phyloP scores from a whole-genome alignment of 768 basidiomycete genomes.

The Serpula lacrymans region DNA sequence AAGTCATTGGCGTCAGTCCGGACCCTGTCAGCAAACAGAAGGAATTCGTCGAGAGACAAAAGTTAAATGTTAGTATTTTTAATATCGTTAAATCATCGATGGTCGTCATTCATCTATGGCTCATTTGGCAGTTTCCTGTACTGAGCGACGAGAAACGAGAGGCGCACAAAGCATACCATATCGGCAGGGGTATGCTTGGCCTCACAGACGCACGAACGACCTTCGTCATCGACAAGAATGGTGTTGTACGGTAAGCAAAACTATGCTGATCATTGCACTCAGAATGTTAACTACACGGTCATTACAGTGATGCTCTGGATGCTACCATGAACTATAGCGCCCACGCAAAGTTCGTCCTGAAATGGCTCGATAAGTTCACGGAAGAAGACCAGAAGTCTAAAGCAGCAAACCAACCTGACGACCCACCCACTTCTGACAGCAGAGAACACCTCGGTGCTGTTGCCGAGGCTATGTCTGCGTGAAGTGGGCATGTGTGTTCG shows the following conservation, averaged over 20 bases:
- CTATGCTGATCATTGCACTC: conserved; percentile 1
- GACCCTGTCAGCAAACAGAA: conserved; percentile 74
- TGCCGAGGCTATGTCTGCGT: conserved; percentile 17
- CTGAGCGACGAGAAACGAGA: conserved; percentile 67
- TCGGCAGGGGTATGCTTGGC: conserved; percentile 69
- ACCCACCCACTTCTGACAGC: conserved; percentile 8
- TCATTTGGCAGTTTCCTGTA: conserved; percentile 60
- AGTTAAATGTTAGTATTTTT: conserved; percentile 49
- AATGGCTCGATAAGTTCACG: conserved; percentile 56
- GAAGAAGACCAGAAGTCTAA: conserved; percentile 29
- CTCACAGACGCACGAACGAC: conserved; percentile 64
- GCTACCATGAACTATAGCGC: conserved; percentile 59
- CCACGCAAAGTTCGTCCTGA: conserved; percentile 69
- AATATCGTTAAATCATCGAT: not conserved
- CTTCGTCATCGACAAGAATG: conserved; percentile 71
- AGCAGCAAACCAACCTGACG: not conserved
- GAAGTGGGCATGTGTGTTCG: no score
- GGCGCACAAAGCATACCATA: conserved; percentile 58
- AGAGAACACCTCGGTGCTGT: conserved; percentile 19
- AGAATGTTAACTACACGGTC: conserved; percentile 3
- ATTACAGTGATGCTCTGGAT: conserved; percentile 52
- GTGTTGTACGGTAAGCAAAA: conserved; percentile 53
- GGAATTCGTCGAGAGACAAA: conserved; percentile 67
- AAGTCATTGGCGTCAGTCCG: conserved; percentile 70
- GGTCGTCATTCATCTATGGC: not conserved